Evolutionary conservation across 345 rosid genomes (phyloP), one percentile per base, ranked within the genome.

Genomic region (Sapria himalayana): DNA sequence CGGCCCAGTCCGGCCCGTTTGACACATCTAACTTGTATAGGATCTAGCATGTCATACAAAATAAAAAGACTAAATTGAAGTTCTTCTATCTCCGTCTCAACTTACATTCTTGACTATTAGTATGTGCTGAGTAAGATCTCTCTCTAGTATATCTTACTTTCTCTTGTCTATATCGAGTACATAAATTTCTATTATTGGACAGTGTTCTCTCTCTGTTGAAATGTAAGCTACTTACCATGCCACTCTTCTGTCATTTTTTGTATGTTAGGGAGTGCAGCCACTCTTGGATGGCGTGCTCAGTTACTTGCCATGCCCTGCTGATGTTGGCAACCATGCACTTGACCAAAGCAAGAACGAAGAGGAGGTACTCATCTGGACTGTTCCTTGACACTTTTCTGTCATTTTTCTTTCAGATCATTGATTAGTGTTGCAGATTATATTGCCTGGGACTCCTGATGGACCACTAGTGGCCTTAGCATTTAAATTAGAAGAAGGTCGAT

Each of bases 391-490:
- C 25, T 9, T 40, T 36, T 35, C 5, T 27, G 5, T 17, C 9
- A 18, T 38, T 8, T 29, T 2, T 32, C 6, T 29, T 18, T 43
- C 14, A 37, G 29, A 7, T 12, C 32, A 23, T 25, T 37, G 22
- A 29, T 15, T 18, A 34, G 48, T 25, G 18, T 35, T 65, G 57
- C 64, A 80, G 96, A 76, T 85, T 44, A 45, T 61, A 41, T 56
- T 85, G 60, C 15, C 69, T 51, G 96, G 96, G 51, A 70, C 73
- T 51, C 95, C 95, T 19, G 85, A 89, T 62, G 95, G 95, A 57
- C 92, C 92, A 32, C 84, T 89, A 16, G 98, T 89, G 46, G 98
- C 93, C 5, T 61, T 89, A 66, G 98, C 98, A 58, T 89, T 89
- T 58, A 89, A 89, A 70, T 51, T 89, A 51, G 98, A 89, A 62